Conservation (phyloP, 768 basidiomycete species). For the Trichaptum fuscoviolaceum region DNA sequence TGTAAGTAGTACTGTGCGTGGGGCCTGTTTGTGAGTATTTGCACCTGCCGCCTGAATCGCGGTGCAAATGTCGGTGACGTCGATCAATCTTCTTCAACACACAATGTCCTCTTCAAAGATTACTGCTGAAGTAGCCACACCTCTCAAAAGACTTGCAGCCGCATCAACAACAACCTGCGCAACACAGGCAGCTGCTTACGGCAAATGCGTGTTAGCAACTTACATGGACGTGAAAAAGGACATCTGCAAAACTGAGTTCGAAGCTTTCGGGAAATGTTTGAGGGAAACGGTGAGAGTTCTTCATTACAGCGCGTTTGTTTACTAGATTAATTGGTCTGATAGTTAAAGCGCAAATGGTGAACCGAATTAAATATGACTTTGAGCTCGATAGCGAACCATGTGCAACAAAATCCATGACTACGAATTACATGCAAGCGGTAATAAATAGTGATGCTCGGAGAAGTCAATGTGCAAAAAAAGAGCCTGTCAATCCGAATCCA, state of each 20-base stretch:
- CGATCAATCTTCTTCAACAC: not conserved
- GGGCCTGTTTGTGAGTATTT: too few relatives aligned
- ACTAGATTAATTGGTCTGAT: not conserved
- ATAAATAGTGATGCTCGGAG: slow-evolving; percentile 12
- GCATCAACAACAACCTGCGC: slow-evolving; percentile 71
- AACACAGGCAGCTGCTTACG: slow-evolving; percentile 71
- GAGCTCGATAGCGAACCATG: not conserved
- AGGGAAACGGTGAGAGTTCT: slow-evolving; percentile 58
- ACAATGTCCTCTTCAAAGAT: not conserved
- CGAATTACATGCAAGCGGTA: slow-evolving; percentile 1
- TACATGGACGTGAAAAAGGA: slow-evolving; percentile 85
- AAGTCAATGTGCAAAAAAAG: slow-evolving; percentile 12
- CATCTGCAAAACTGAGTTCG: slow-evolving; percentile 80
- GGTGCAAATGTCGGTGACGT: too few relatives aligned
- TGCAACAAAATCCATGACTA: not conserved
- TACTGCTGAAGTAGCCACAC: slow-evolving; percentile 29
- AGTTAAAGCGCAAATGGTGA: slow-evolving; percentile 60
- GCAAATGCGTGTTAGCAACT: slow-evolving; percentile 77
- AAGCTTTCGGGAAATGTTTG: slow-evolving; percentile 77
- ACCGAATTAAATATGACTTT: not conserved
- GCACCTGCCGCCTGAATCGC: too few relatives aligned
- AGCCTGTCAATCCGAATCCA: slow-evolving; percentile 6
- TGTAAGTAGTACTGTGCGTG: too few relatives aligned
- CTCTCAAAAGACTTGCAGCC: slow-evolving; percentile 60
- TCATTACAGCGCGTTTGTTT: not conserved